Base-by-base conservation (phyloP, 2,329 filamentous ascomycete species). In the Fusarium sp. region DNA sequence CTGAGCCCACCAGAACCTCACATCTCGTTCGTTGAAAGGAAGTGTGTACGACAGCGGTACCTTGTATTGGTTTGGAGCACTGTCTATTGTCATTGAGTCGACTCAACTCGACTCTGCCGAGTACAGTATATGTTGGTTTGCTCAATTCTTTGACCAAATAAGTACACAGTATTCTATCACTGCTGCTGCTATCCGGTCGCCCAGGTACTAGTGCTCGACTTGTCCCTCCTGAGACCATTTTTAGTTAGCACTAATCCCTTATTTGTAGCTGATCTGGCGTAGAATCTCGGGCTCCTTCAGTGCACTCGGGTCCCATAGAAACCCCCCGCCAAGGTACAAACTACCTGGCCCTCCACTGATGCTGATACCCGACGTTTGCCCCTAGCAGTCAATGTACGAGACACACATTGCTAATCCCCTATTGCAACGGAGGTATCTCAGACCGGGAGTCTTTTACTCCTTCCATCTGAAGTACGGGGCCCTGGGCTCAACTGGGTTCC, bases 331-430 rank as follows among this genome's bases (percentile, higher is more conserved):
- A 28, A 50, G 48, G 48, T 51, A 55, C 18, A 40, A 25, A 53
- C 49, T 53, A 53, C 49, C 49, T 53, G 20, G 21, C 23, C 34
- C 23, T 42, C 49, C 49, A 53, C 49, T 53, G 34, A 53, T 53
- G 60, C 61, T 55, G 43, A 59, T 59, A 63, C 58, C 64, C 54
- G 63, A 71, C 58, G 49, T 67, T 68, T 55, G 63, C 62, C 62
- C 67, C 67, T 69, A 65, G 20, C 10, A 59, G 53, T 32, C 13
- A 21, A 28, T n/a, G 45, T 45, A 54, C 47, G 37, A 63, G 37
- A 45, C 27, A 27, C n/a, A 42, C 42, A 34, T 54, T 58, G 50
- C 62, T 50, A 51, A 63, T 70, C 63, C 67, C 67, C 50, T 70
- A 68, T 71, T 63, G 21, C 40, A 55, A 42, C 13, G 42, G 42